phyloP scores from a whole-genome alignment of 2,329 filamentous ascomycete genomes.

The Ophioceras dolichostomum region DNA sequence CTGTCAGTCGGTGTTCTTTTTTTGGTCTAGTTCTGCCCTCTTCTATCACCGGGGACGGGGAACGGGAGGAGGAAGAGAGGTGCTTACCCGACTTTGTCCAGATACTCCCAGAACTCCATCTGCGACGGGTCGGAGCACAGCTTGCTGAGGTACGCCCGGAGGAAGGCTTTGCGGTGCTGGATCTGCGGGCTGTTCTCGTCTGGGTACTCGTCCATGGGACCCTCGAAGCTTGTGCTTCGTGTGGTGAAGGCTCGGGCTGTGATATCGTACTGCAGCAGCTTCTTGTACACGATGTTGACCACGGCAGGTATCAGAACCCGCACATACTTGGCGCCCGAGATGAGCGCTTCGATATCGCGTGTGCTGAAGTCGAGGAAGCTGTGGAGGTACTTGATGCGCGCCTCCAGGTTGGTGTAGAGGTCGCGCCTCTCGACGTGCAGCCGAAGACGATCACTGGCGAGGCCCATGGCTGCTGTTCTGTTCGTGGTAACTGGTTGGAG shows the following conservation, averaged over 20 bases:
- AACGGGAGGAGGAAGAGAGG: too few relatives aligned
- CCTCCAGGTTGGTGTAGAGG: conserved; percentile 58
- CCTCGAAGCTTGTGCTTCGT: conserved; percentile 50
- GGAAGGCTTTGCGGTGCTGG: conserved; percentile 64
- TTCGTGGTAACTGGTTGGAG: conserved; percentile 5
- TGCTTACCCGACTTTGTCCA: conserved; percentile 67
- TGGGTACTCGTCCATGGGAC: conserved; percentile 49
- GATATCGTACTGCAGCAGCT: conserved; percentile 69
- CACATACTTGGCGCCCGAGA: conserved; percentile 61
- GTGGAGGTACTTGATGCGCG: conserved; percentile 59
- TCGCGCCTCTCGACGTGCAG: conserved; percentile 59
- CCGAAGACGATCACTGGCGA: conserved; percentile 1
- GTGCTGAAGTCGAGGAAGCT: conserved; percentile 65
- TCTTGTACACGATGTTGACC: conserved; percentile 76
- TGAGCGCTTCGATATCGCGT: conserved; percentile 60
- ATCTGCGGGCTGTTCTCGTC: conserved; percentile 64
- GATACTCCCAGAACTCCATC: conserved; percentile 72
- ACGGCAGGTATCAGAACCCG: conserved; percentile 72
- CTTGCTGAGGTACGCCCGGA: conserved; percentile 62
- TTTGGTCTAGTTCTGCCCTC: too few relatives aligned
- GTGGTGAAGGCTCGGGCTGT: conserved; percentile 66
- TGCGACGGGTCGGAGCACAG: conserved; percentile 63
- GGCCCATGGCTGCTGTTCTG: conserved; percentile 8
- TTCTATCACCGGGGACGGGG: too few relatives aligned
- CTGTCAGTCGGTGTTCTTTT: not conserved